phyloP scores from a whole-genome alignment of 73 alveolate species.

The Effrenium voratum region DNA sequence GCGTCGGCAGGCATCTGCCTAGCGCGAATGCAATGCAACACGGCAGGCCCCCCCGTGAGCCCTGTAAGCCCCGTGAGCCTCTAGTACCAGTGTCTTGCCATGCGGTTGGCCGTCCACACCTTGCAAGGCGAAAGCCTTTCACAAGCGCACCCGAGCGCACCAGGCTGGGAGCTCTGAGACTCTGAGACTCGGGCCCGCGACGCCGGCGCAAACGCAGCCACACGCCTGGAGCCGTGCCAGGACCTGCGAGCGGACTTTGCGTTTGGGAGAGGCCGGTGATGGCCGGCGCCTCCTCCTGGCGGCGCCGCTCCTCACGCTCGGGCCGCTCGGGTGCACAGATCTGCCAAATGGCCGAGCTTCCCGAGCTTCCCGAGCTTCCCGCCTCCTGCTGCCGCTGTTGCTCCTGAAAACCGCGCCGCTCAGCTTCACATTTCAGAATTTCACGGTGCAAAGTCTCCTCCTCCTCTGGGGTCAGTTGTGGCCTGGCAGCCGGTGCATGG shows the following conservation, averaged over 20 bases:
- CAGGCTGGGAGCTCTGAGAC: background rate
- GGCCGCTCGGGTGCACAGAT: too few species aligned
- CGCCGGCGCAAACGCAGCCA: constrained; percentile 80
- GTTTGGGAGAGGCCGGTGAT: too few species aligned
- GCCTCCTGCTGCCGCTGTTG: constrained; percentile 26
- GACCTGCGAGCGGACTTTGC: constrained; percentile 34
- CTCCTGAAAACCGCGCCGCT: constrained; percentile 35
- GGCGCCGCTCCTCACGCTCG: constrained; percentile 14
- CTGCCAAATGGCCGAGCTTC: too few species aligned
- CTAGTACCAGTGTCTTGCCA: constrained; percentile 51
- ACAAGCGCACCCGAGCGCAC: too few species aligned
- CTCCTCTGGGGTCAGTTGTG: background rate
- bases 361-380: background rate
- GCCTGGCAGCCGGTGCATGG: too few species aligned
- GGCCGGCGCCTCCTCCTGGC: constrained; percentile 77
- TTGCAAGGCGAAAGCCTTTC: too few species aligned
- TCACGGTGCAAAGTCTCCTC: too few species aligned
- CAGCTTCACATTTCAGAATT: too few species aligned
- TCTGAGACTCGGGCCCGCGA: background rate
- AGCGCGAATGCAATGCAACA: background rate
- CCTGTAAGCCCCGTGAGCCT: background rate
- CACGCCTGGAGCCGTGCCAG: constrained; percentile 34
- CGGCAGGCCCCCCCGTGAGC: background rate
- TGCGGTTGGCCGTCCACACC: constrained; percentile 48
- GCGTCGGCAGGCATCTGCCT: constrained; percentile 88